These are phyloP conservation scores for Pseudogymnoascus sp. DNA, from an alignment of 2,329 filamentous ascomycete species.

Conservation along the genomic window DNA sequence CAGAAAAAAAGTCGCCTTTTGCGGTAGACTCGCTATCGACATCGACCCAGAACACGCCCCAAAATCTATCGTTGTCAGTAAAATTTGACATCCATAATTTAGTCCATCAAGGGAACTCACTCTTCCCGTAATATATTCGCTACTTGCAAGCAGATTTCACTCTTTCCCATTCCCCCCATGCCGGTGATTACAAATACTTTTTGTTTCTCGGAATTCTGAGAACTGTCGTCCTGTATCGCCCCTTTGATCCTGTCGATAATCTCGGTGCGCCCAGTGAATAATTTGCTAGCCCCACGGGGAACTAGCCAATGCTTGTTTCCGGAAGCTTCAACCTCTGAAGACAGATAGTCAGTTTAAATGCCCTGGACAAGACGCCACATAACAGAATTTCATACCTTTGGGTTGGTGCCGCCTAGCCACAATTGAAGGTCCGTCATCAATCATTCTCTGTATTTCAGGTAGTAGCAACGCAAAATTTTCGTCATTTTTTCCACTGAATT, in stretches of 20 bases:
- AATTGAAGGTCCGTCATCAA: slow-evolving; percentile 11
- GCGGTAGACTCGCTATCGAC: slow-evolving; percentile 14
- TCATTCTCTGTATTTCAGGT: slow-evolving; percentile 16
- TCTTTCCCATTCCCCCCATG: slow-evolving; percentile 29
- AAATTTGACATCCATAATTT: background rate
- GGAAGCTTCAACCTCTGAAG: background rate
- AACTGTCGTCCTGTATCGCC: background rate
- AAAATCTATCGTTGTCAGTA: slow-evolving; percentile 16
- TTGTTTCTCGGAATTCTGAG: slow-evolving; percentile 10
- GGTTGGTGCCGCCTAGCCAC: background rate
- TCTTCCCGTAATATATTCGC: slow-evolving; percentile 11
- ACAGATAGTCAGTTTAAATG: background rate
- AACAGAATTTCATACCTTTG: slow-evolving; percentile 4
- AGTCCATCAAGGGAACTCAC: background rate
- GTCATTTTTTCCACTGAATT: slow-evolving; percentile 16
- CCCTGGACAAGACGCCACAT: background rate
- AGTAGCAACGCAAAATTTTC: slow-evolving; percentile 15
- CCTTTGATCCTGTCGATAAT: slow-evolving; percentile 16
- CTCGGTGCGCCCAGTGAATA: slow-evolving; percentile 19
- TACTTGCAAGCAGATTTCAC: slow-evolving; percentile 21
- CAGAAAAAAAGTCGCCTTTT: slow-evolving; percentile 11
- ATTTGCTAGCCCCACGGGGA: slow-evolving; percentile 15
- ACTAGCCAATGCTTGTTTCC: slow-evolving; percentile 16
- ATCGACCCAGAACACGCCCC: slow-evolving; percentile 20
- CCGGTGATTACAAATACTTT: slow-evolving; percentile 21